Base-by-base conservation (phyloP, 2,329 filamentous ascomycete genomes). In the Beauveria medogensis region DNA sequence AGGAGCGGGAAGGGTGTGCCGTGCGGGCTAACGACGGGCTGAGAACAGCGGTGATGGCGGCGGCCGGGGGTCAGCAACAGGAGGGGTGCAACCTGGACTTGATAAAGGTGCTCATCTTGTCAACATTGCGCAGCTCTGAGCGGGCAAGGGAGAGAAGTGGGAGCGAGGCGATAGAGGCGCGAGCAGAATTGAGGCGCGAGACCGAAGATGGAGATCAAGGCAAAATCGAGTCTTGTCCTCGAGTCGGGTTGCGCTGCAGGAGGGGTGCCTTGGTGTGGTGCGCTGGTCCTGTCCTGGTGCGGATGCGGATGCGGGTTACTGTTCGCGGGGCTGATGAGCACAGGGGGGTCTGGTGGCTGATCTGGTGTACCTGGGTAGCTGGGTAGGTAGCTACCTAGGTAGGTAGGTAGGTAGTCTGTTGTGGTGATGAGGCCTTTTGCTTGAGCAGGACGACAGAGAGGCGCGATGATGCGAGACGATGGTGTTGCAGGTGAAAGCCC, bases 101-200 rank as follows among this genome's bases (percentile, higher is more conserved):
- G 59, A 61, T 55, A 61, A 55, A 61, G 44, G 59, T 55, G 59
- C 59, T 61, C 59, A 61, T 61, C 46, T 50, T 61, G 44, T 56
- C 59, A 52, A 61, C 59, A 61, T 61, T 55, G 59, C 59, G 59
- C 59, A 61, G 59, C 59, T 61, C 52, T 37, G 59, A 56, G 59
- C 52, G 18, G 59, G 59, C 59, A 60, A 55, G 46, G 59, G 28
- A 40, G 59, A 50, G 40, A 37, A 20, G 53, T 24, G 6, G 43
- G 34, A 24, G 59, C 59, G 46, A 50, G 9, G 16, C 3, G 26
- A 28, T 18, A 10, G 26, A 40, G 30, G 55, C 14, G 55, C 20
- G 40, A 14, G 41, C 6, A 16, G 20, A 51, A 52, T 53, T 37
- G 40, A 53, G 40, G 48, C n/a, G 48, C 12, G 22, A 43, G 24